phyloP scores from a whole-genome alignment of 2,329 filamentous ascomycete species.

The Alternaria triticina region DNA sequence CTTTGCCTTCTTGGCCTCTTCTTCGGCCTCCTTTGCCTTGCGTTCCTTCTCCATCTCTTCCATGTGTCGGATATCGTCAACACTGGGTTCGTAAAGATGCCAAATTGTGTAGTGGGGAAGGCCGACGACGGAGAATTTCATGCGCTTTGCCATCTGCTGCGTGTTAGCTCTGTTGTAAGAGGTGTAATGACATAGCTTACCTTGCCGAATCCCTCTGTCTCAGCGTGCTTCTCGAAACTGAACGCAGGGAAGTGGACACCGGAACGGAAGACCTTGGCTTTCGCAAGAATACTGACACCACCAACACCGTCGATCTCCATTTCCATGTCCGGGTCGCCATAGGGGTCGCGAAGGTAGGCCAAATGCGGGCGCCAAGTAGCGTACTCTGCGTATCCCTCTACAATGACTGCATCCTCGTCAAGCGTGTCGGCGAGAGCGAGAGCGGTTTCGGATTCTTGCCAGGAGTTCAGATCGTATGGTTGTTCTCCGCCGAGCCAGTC shows the following conservation, averaged over 20 bases:
- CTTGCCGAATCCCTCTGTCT: slow-evolving; percentile 99
- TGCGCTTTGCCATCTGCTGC: slow-evolving; percentile 88
- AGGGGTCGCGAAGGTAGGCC: slow-evolving; percentile 94
- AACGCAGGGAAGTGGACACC: slow-evolving; percentile 98
- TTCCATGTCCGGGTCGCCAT: slow-evolving; percentile 97
- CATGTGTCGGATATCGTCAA: slow-evolving; percentile 97
- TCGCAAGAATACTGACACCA: slow-evolving; percentile 95
- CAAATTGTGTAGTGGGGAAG: slow-evolving; percentile 98
- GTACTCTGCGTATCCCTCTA: slow-evolving; percentile 98
- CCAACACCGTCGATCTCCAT: slow-evolving; percentile 99
- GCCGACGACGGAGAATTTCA: slow-evolving; percentile 94
- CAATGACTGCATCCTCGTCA: slow-evolving; percentile 97
- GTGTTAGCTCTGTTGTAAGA: slow-evolving; percentile 30
- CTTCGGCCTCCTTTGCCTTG: slow-evolving; percentile 78
- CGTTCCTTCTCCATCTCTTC: slow-evolving; percentile 96
- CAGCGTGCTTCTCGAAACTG: slow-evolving; percentile 97
- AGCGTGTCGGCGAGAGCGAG: slow-evolving; percentile 91
- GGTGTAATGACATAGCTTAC: slow-evolving; percentile 55
- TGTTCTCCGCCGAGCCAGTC: slow-evolving; percentile 99
- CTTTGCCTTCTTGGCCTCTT: slow-evolving; percentile 73
- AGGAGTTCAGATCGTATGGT: slow-evolving; percentile 97
- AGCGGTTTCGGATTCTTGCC: slow-evolving; percentile 98
- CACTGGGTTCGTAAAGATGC: slow-evolving; percentile 99
- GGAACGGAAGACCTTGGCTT: slow-evolving; percentile 91
- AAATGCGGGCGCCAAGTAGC: slow-evolving; percentile 97